Conservation (phyloP, 163 green algal genomes). For the Scenedesmus sp. region DNA sequence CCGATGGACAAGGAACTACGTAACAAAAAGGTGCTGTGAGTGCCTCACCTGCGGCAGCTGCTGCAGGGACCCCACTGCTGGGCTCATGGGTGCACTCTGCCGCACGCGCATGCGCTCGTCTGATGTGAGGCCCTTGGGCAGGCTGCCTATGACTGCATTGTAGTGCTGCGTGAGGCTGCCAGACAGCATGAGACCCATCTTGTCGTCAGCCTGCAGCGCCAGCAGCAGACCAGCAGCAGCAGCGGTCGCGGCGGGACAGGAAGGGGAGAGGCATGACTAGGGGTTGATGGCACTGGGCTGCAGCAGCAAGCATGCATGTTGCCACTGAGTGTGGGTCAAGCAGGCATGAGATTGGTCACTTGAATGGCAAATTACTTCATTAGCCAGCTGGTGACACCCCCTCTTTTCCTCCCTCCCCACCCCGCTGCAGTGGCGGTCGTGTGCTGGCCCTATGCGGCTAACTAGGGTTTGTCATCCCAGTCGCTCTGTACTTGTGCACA, state of each 20-base stretch:
- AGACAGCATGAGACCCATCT: constrained; percentile 19
- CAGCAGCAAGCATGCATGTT: not conserved
- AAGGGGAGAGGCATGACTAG: not conserved
- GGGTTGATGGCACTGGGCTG: not conserved
- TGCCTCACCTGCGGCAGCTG: constrained; percentile 63
- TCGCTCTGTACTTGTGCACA: not conserved
- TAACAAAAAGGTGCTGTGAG: not conserved
- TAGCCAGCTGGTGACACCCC: no score
- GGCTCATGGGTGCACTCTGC: constrained; percentile 75
- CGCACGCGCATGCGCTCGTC: constrained; percentile 75
- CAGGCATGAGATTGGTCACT: no score
- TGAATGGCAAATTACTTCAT: no score
- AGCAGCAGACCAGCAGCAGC: not conserved
- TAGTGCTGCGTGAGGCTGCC: constrained; percentile 53
- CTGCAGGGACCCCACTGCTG: constrained; percentile 76
- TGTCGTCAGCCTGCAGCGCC: constrained; percentile 41
- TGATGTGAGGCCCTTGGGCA: constrained; percentile 82
- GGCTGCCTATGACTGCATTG: constrained; percentile 79
- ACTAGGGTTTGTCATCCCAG: not conserved
- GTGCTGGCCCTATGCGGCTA: not conserved
- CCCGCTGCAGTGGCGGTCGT: not conserved
- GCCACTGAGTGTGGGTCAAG: not conserved
- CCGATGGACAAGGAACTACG: not conserved
- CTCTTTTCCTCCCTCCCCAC: no score
- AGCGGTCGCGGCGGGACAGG: not conserved